Evolutionary conservation across 495 filamentous ascomycete species (phyloP).

Genomic region (Trichoderma gamsii): DNA sequence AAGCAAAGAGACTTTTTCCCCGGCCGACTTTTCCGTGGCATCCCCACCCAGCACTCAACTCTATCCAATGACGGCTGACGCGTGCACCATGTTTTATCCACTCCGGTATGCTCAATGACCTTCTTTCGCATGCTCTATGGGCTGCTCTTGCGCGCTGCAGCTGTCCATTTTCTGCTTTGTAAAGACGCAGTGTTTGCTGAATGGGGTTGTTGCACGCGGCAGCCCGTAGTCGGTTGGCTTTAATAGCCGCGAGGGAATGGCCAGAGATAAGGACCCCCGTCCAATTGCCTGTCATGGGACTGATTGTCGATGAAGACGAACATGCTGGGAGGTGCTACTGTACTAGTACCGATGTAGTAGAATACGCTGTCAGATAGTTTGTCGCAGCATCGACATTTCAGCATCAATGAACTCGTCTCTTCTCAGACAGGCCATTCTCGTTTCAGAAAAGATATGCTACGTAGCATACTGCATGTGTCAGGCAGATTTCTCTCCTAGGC

Average conservation of each 20-base stretch:
- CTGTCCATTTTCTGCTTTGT: neutral
- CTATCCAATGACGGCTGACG: neutral
- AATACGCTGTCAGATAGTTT: neutral
- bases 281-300: too few relatives aligned
- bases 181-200: too few relatives aligned
- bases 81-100: neutral
- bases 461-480: neutral
- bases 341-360: too few relatives aligned
- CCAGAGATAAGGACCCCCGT: too few relatives aligned
- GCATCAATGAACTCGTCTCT: neutral
- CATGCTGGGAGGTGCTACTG: too few relatives aligned
- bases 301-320: too few relatives aligned
- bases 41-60: neutral
- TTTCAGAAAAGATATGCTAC: neutral
- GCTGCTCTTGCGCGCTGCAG: neutral
- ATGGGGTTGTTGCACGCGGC: too few relatives aligned
- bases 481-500: neutral
- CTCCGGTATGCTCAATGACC: neutral
- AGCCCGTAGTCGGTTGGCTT: too few relatives aligned
- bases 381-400: too few relatives aligned
- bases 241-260: too few relatives aligned
- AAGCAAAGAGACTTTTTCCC: neutral
- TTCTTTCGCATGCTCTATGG: neutral
- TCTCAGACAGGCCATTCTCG: neutral
- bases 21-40: constrained; percentile 14